Evolutionary conservation across 2,329 filamentous ascomycete genomes (phyloP).

Genomic region (Stachybotrys elegans): DNA sequence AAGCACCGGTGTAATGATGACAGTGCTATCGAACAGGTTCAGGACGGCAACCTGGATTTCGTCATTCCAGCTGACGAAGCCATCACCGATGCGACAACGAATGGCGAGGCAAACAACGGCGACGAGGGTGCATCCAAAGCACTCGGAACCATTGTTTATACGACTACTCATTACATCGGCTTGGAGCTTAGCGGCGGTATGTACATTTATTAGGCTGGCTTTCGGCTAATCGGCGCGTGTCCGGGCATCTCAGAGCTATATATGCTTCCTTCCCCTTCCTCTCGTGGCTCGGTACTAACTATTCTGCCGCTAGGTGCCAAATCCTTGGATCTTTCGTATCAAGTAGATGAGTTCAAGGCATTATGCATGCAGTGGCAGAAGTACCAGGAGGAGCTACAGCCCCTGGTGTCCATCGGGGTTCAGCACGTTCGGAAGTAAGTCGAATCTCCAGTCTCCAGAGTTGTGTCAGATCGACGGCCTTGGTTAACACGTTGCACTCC

Average conservation of each 20-base stretch:
- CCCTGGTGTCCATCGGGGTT: slow-evolving; percentile 60
- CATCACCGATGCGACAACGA: slow-evolving; percentile 27
- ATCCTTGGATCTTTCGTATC: slow-evolving; percentile 71
- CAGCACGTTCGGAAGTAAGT: slow-evolving; percentile 82
- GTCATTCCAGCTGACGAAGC: slow-evolving; percentile 32
- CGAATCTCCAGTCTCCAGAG: background rate
- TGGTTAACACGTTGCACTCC: slow-evolving; percentile 11
- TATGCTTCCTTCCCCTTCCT: too few relatives aligned
- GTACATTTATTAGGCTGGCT: slow-evolving; percentile 18
- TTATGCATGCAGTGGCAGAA: slow-evolving; percentile 71
- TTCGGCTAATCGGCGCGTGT: background rate
- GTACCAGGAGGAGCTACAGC: slow-evolving; percentile 67
- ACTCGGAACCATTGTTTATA: slow-evolving; percentile 66
- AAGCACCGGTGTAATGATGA: slow-evolving; percentile 63
- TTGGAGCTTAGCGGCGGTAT: slow-evolving; percentile 72
- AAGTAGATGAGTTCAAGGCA: slow-evolving; percentile 83
- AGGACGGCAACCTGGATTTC: slow-evolving; percentile 47
- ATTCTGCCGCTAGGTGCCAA: slow-evolving; percentile 56
- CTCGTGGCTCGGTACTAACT: too few relatives aligned
- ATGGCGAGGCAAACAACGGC: slow-evolving; percentile 23
- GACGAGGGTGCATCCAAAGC: slow-evolving; percentile 8
- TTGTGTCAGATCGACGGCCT: slow-evolving; percentile 1
- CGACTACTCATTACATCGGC: slow-evolving; percentile 91
- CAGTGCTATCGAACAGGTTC: slow-evolving; percentile 46
- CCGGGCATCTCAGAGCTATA: too few relatives aligned